Conservation (phyloP, 495 filamentous ascomycete genomes). For the Penicillium goetzii region DNA sequence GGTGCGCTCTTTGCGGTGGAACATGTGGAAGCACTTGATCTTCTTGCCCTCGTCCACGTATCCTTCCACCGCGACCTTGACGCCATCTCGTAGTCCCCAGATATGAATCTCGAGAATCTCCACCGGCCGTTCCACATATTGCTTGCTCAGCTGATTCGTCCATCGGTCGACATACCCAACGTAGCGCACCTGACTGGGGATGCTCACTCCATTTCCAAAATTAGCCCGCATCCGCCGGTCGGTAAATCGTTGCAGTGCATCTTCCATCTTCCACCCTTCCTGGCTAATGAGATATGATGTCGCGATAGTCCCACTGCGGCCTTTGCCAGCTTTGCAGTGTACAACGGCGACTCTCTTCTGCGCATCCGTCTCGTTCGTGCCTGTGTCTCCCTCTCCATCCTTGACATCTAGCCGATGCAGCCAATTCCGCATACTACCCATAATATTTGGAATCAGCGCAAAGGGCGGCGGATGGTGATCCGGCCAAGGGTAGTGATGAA, state of each 20-base stretch:
- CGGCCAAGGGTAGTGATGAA: slow-evolving; percentile 92
- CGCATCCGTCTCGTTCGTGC: slow-evolving; percentile 27
- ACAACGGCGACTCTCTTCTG: slow-evolving; percentile 78
- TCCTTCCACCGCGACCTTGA: slow-evolving; percentile 84
- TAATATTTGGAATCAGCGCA: slow-evolving; percentile 79
- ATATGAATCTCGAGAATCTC: slow-evolving; percentile 88
- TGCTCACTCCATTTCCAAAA: slow-evolving; percentile 89
- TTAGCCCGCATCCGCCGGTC: slow-evolving; percentile 83
- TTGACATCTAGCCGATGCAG: slow-evolving; percentile 56
- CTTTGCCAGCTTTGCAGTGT: slow-evolving; percentile 97
- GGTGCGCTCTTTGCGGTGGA: slow-evolving; percentile 72
- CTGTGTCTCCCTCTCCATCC: slow-evolving; percentile 20
- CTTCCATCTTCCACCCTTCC: slow-evolving; percentile 78
- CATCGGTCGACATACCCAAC: slow-evolving; percentile 89
- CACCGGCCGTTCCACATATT: slow-evolving; percentile 79
- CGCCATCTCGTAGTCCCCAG: slow-evolving; percentile 86
- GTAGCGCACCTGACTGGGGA: slow-evolving; percentile 88
- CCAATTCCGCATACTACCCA: slow-evolving; percentile 91
- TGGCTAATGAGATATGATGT: slow-evolving; percentile 89
- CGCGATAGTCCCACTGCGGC: slow-evolving; percentile 84
- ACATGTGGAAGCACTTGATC: slow-evolving; percentile 83
- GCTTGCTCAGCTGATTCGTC: slow-evolving; percentile 69
- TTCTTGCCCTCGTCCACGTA: slow-evolving; percentile 84
- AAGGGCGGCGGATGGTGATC: slow-evolving; percentile 98
- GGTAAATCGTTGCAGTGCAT: slow-evolving; percentile 83